phyloP scores from a whole-genome alignment of 768 basidiomycete genomes.

The Sutorius australiensis region DNA sequence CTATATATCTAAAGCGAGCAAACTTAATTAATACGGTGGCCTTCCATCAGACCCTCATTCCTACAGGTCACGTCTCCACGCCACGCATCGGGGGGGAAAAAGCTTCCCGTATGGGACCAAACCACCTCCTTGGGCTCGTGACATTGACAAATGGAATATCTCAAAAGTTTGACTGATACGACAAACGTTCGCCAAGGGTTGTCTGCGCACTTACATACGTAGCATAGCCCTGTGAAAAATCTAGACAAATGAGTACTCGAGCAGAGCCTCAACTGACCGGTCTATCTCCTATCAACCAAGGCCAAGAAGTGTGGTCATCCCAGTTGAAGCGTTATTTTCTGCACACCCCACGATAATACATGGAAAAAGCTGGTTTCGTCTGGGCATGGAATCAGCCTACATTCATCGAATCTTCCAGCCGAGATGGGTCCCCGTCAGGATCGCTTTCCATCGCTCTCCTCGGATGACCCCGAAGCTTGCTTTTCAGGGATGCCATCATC shows the following conservation, averaged over 20 bases:
- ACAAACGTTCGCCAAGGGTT: not conserved
- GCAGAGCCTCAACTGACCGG: not conserved
- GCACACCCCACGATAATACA: conserved; percentile 9
- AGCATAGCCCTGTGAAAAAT: not conserved
- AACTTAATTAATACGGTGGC: no score
- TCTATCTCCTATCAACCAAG: not conserved
- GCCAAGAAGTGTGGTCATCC: not conserved
- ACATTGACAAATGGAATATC: no score
- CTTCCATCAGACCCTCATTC: not conserved
- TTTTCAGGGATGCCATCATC: conserved; percentile 33
- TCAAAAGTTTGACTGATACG: not conserved
- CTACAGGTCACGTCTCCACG: not conserved
- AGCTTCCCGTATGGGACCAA: not conserved
- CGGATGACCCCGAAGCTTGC: conserved; percentile 25
- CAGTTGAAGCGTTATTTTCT: not conserved
- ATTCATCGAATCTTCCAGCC: conserved; percentile 30
- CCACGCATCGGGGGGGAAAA: not conserved
- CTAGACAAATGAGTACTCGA: not conserved
- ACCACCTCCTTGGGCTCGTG: not conserved
- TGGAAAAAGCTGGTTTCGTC: conserved; percentile 24
- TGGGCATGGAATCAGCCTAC: conserved; percentile 23
- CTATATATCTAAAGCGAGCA: no score
- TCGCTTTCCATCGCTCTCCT: conserved; percentile 16
- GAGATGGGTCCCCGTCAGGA: conserved; percentile 15
- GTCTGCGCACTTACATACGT: not conserved